Base-by-base conservation (phyloP, 441 rosid species). In the Adansonia rubrostipa region DNA sequence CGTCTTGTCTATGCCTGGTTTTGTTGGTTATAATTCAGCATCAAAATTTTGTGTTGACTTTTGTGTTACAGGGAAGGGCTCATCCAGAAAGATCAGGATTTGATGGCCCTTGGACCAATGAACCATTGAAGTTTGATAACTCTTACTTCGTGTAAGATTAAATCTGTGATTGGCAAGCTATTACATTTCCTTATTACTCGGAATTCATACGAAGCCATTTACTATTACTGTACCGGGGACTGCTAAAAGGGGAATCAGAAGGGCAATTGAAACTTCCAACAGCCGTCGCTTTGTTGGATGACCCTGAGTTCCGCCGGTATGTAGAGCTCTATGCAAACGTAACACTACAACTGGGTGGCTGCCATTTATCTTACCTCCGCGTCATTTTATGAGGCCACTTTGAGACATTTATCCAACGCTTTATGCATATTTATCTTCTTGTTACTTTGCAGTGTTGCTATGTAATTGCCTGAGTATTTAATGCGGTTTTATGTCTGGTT, bases 71-170 rank as follows among this genome's bases (percentile, higher is more conserved):
- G 98, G 99, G 98, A 84, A 85, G 83, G 84, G 97, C 97, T 64
- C 99, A 93, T 84, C 92, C 83, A 7, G 95, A 95, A 79, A 88
- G 98, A 84, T 93, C 98, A 20, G 93, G 96, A 71, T 95, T 95
- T 70, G 95, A 93, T 61, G 99, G 99, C 53, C 89, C 97, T 47
- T 95, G 99, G 99, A 95, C 98, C 40, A 73, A 82, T 81, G 96
- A 93, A 77, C 96, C 99, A 42, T 87, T 93, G 78, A 91, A 89
- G 86, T 95, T 95, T 69, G 97, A 92, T 74, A 93, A 93, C 87
- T 90, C 98, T 1, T 93, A 95, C 84, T 95, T 92, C 24, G 82
- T 86, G 99, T 93, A 90, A 89, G 79, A 70, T 80, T 78, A 14
- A 33, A 75, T 72, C 51, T 20, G 40, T 1, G 54, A 71, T 44